Evolutionary conservation across 352 stramenopile genomes (phyloP).

Genomic region (Pythium brassicae): DNA sequence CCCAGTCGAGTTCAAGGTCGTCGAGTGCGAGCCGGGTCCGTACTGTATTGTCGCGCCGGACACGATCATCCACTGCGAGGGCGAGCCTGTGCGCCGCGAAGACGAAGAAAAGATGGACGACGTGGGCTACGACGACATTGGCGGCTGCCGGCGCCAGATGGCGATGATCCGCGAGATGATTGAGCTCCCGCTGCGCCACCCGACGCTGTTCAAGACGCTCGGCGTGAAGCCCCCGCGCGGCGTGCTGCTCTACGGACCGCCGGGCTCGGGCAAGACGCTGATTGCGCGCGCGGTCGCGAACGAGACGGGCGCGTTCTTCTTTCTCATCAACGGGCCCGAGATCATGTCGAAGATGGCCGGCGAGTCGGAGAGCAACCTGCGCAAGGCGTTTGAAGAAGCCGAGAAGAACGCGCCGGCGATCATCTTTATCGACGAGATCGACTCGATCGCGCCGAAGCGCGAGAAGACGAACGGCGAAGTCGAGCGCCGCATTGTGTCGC

Average conservation of each 20-base stretch:
- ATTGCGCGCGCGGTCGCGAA: conserved; percentile 98
- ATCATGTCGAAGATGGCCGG: conserved; percentile 99
- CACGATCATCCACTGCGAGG: conserved; percentile 99
- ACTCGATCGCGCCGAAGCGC: conserved; percentile 97
- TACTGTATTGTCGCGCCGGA: conserved; percentile 99
- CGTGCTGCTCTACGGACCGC: conserved; percentile 98
- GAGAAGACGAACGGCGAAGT: conserved; percentile 99
- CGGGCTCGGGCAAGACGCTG: conserved; percentile 98
- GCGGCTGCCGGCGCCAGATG: conserved; percentile 98
- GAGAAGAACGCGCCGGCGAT: conserved; percentile 99
- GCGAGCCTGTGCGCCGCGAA: conserved; percentile 97
- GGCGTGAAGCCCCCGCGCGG: conserved; percentile 98
- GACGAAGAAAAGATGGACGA: conserved; percentile 99
- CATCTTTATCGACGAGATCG: conserved; percentile 99
- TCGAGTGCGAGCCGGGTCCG: conserved; percentile 96
- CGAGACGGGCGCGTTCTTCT: conserved; percentile 99
- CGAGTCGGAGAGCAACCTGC: conserved; percentile 90
- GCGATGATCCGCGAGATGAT: conserved; percentile 99
- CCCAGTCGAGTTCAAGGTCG: conserved; percentile 99
- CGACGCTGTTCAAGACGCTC: conserved; percentile 98
- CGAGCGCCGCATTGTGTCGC: conserved; percentile 97
- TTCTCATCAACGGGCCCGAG: conserved; percentile 99
- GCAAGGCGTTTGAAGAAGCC: conserved; percentile 98
- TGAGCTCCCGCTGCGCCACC: conserved; percentile 97
- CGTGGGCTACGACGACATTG: conserved; percentile 99